These are phyloP conservation scores for Aureoboletus auriporus DNA, from an alignment of 768 basidiomycete genomes.

Conservation along the genomic window DNA sequence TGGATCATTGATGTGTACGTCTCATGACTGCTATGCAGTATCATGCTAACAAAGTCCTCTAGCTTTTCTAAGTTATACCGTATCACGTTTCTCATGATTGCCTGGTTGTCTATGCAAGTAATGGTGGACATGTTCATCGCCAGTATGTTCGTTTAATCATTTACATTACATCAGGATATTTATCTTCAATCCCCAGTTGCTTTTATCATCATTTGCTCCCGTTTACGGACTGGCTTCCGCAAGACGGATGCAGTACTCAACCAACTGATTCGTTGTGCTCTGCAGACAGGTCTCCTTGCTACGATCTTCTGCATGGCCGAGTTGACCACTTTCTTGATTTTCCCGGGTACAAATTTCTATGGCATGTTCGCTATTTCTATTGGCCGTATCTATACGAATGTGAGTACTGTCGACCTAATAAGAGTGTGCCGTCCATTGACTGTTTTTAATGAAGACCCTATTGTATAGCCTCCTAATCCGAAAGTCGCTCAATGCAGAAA, in stretches of 20 bases:
- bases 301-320: constrained; percentile 47
- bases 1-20: constrained; percentile 41
- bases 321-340: constrained; percentile 34
- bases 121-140: constrained; percentile 41
- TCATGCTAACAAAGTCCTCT: neutral
- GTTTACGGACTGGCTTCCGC: constrained; percentile 44
- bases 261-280: constrained; percentile 48
- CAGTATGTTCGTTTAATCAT: constrained; percentile 20
- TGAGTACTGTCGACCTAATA: constrained; percentile 16
- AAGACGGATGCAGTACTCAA: constrained; percentile 51
- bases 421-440: neutral
- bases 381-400: constrained; percentile 42
- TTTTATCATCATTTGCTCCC: constrained; percentile 28
- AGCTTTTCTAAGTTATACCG: constrained; percentile 41
- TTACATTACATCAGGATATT: neutral
- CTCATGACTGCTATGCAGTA: neutral
- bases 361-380: constrained; percentile 37
- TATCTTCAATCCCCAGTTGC: constrained; percentile 14
- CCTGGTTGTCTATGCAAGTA: constrained; percentile 46
- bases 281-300: constrained; percentile 51
- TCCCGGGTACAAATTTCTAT: constrained; percentile 32
- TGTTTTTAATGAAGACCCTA: neutral
- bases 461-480: constrained; percentile 1
- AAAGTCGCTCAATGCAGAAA: neutral
- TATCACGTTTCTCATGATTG: constrained; percentile 37